Percentiles rank a stretch among this genome's conserved stretches.
Conservation (phyloP, 208 protist species). For the Crithidia brevicula region DNA sequence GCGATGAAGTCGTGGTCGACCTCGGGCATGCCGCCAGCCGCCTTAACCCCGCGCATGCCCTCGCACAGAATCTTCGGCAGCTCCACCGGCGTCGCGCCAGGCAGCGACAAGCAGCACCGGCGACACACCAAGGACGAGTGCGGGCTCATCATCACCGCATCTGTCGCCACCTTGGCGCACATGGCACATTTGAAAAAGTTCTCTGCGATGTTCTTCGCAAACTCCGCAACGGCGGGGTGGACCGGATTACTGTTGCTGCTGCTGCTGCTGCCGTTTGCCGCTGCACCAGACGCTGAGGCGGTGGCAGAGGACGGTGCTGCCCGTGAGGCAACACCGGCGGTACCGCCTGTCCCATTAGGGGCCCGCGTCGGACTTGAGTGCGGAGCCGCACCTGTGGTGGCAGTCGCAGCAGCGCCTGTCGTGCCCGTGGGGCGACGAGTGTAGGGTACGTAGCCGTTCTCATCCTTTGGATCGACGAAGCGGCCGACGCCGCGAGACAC, state of each 20-base stretch:
- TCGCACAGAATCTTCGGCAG: constrained; percentile 40
- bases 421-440: constrained; percentile 1
- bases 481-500: constrained; percentile 10
- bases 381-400: too few relatives aligned
- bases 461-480: constrained; percentile 30
- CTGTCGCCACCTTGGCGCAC: constrained; percentile 48
- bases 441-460: constrained; percentile 27
- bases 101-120: constrained; percentile 36
- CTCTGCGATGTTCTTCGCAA: constrained; percentile 41
- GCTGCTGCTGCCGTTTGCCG: neutral
- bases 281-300: neutral
- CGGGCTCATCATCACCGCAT: constrained; percentile 60
- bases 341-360: neutral
- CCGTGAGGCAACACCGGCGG: neutral
- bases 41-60: constrained; percentile 22
- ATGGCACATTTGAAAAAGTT: constrained; percentile 50
- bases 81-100: constrained; percentile 31
- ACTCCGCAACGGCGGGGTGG: constrained; percentile 17
- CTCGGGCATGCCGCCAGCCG: constrained; percentile 15
- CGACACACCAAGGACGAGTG: constrained; percentile 53
- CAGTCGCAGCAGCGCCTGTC: neutral
- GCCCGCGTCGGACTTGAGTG: constrained; percentile 8
- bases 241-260: neutral
- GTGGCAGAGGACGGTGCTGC: neutral
- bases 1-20: constrained; percentile 1